Evolutionary conservation across 495 filamentous ascomycete genomes (phyloP).

Genomic region (Neurospora sp.): DNA sequence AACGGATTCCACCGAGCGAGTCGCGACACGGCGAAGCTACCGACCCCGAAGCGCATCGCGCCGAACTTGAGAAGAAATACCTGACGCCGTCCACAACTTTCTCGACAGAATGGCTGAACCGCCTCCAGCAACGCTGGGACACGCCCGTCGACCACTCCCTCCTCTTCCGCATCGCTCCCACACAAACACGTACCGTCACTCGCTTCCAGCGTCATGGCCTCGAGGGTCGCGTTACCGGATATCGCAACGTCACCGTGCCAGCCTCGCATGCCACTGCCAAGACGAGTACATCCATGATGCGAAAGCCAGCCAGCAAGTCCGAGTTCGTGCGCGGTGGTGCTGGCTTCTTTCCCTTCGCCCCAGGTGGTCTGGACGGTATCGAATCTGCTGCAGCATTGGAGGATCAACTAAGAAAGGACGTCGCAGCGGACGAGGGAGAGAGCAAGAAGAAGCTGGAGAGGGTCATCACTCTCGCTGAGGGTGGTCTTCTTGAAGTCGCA

Average conservation of each 20-base stretch:
- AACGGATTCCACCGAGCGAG: neutral
- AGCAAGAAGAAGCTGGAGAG: constrained; percentile 53
- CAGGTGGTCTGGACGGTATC: constrained; percentile 83
- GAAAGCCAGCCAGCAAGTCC: constrained; percentile 77
- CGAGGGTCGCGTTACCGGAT: constrained; percentile 87
- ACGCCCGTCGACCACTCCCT: constrained; percentile 61
- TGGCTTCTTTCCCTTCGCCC: constrained; percentile 92
- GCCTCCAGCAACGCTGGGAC: constrained; percentile 87
- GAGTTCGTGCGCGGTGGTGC: constrained; percentile 94
- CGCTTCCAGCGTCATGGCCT: constrained; percentile 88
- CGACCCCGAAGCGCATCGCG: constrained; percentile 49
- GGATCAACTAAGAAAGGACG: constrained; percentile 40
- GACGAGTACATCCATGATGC: constrained; percentile 83
- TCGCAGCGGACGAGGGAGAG: constrained; percentile 21
- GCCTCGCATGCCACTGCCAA: constrained; percentile 87
- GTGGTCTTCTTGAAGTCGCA: constrained; percentile 68
- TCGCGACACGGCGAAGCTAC: constrained; percentile 34
- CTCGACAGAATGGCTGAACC: constrained; percentile 73
- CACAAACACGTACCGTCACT: constrained; percentile 84
- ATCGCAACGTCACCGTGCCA: constrained; percentile 88
- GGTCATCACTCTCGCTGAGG: constrained; percentile 72
- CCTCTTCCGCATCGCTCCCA: constrained; percentile 78
- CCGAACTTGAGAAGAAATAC: constrained; percentile 65
- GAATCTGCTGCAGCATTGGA: constrained; percentile 70
- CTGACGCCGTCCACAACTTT: constrained; percentile 70